phyloP scores from a whole-genome alignment of 129 eudicot genomes.

The Erigeron canadensis region DNA sequence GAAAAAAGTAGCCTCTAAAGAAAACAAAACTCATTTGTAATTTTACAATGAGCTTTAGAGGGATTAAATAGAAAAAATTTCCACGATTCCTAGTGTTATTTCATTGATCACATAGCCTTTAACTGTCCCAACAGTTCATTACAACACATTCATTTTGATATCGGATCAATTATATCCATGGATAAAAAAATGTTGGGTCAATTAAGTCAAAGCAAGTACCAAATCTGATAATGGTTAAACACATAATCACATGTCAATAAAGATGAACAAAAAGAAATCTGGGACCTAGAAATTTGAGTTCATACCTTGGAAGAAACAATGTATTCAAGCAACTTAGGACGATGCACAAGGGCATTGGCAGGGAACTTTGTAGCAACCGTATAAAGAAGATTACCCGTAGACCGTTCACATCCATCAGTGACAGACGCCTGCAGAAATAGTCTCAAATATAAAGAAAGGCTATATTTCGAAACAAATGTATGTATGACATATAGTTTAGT shows the following conservation, averaged over 20 bases:
- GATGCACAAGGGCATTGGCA: constrained; percentile 81
- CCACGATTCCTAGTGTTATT: too few species aligned
- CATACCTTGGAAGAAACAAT: constrained; percentile 71
- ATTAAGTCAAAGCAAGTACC: neutral
- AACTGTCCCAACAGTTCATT: too few species aligned
- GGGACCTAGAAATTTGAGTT: neutral
- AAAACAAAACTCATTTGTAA: too few species aligned
- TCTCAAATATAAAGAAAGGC: neutral
- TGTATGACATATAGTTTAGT: neutral
- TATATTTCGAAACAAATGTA: neutral
- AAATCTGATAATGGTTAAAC: neutral
- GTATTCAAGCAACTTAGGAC: constrained; percentile 63
- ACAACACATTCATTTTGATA: too few species aligned
- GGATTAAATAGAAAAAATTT: too few species aligned
- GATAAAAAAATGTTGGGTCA: neutral
- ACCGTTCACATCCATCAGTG: constrained; percentile 72
- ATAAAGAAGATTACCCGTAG: constrained; percentile 76
- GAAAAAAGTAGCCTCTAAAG: too few species aligned
- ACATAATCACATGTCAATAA: neutral
- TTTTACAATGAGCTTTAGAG: too few species aligned
- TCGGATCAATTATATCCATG: too few species aligned
- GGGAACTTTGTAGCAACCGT: constrained; percentile 88
- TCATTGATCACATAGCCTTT: too few species aligned
- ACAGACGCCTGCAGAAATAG: constrained; percentile 60
- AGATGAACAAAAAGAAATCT: neutral